Evolutionary conservation across 2,329 filamentous ascomycete genomes (phyloP), one percentile per base, ranked within the genome.

Genomic region (Paraphaeosphaeria minitans): DNA sequence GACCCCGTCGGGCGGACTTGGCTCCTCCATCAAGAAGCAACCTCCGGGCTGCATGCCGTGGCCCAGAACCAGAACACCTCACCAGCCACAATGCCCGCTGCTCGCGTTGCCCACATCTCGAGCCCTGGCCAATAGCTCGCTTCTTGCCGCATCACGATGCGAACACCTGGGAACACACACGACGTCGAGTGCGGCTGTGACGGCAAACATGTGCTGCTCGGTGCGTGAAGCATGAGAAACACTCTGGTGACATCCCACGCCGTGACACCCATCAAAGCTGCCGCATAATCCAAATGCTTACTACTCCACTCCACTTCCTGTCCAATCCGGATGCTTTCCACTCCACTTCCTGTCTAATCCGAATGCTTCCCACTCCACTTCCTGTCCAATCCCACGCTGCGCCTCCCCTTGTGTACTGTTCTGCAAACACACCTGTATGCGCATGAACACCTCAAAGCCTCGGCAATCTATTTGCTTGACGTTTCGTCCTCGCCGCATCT

Each of bases 391-490:
- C 21, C 10, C 1, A 5, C 14, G 1, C 35, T 42, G 50, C 37
- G 50, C 37, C 50, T 43, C 50, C 4, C 50, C 50, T 19, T 47
- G 35, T 41, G 46, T 43, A 21, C 27, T 42, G 37, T 35, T 37
- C 29, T 13, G 16, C 14, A 47, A 16, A 13, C n/a, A 33, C 24
- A 12, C 22, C 14, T 19, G 13, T 14, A 56, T 51, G 47, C 54
- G 47, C 47, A 56, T 56, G 27, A 56, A 56, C 24, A 50, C 10
- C 24, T 29, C 9, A 37, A 14, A 49, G n/a, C n/a, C 22, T 19
- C 29, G 10, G 3, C 52, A 55, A 52, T 59, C 52, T 55, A 55
- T 58, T 42, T 55, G 56, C 57, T 48, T 59, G 52, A 55, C 46
- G 57, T 59, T 59, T 55, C 52, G 52, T 10, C 27, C 22, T 31